Percentiles rank a stretch among this genome's conserved stretches.
Conservation (phyloP, 2,329 filamentous ascomycete species). For the Blastomyces silverae region DNA sequence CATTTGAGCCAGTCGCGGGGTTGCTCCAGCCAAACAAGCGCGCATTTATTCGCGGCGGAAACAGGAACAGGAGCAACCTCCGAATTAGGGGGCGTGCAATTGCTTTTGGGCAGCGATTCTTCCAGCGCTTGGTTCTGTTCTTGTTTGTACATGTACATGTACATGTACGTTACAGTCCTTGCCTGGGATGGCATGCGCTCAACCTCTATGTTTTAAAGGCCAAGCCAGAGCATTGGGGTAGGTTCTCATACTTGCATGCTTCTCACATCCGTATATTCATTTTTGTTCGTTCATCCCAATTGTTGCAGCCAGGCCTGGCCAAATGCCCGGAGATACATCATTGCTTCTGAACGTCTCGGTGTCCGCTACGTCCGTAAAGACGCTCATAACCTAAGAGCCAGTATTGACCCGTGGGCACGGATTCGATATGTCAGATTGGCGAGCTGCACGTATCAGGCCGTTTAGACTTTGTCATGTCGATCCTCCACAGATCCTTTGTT, state of each 20-base stretch:
- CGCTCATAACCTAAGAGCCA: no score
- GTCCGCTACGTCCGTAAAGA: background rate
- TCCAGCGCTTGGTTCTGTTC: background rate
- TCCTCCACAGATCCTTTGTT: background rate
- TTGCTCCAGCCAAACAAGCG: background rate
- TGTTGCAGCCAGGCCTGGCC: background rate
- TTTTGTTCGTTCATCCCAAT: background rate
- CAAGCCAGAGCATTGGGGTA: background rate
- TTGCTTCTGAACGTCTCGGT: background rate
- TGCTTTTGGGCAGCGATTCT: background rate
- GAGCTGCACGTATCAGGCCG: background rate
- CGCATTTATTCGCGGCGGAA: background rate
- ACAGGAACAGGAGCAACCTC: background rate
- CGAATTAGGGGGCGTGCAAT: background rate
- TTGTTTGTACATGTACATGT: no score
- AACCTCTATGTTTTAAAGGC: background rate
- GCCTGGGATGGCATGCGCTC: background rate
- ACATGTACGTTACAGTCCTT: background rate
- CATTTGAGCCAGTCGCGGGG: background rate
- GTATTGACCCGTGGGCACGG: background rate
- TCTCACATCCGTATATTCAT: background rate
- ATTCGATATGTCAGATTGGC: slow-evolving; percentile 2
- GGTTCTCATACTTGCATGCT: background rate
- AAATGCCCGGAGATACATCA: background rate
- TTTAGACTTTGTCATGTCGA: background rate